phyloP scores from a whole-genome alignment of 78 protist genomes.

The Dictyostelium brefeldianum region DNA sequence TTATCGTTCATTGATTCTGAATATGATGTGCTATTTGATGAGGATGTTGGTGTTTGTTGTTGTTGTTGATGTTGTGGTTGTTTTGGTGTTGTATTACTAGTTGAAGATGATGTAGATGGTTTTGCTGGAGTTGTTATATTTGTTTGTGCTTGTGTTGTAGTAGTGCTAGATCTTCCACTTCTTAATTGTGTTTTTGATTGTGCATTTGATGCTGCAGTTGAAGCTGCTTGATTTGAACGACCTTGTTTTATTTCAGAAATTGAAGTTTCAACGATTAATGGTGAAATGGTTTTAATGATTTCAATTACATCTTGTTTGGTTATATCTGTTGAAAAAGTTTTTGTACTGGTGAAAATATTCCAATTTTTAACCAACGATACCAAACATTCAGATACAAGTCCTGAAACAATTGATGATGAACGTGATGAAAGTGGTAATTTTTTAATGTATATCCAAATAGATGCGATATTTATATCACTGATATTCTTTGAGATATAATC shows the following conservation, averaged over 20 bases:
- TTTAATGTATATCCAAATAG: conserved; percentile 36
- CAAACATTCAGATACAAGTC: conserved; percentile 3
- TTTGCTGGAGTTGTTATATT: neutral
- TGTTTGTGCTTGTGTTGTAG: neutral
- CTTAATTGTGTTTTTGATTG: neutral
- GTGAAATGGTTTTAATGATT: neutral
- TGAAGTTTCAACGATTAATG: neutral
- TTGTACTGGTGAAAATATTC: conserved; percentile 23
- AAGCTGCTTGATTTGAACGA: neutral
- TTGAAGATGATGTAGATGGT: neutral
- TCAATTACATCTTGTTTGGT: conserved; percentile 17
- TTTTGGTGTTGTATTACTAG: neutral
- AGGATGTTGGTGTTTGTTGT: conserved; percentile 12
- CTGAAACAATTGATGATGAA: neutral
- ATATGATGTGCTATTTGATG: conserved; percentile 14
- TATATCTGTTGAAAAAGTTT: neutral
- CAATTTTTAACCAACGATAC: conserved; percentile 15
- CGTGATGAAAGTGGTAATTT: neutral
- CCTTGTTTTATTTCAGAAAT: neutral
- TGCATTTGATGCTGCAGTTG: neutral
- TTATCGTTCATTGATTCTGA: conserved; percentile 53
- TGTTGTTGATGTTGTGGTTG: neutral
- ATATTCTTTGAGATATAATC: conserved; percentile 19
- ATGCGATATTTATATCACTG: neutral
- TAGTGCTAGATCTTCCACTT: no score